phyloP scores from a whole-genome alignment of 2,329 filamentous ascomycete species.

The Alternaria atra region DNA sequence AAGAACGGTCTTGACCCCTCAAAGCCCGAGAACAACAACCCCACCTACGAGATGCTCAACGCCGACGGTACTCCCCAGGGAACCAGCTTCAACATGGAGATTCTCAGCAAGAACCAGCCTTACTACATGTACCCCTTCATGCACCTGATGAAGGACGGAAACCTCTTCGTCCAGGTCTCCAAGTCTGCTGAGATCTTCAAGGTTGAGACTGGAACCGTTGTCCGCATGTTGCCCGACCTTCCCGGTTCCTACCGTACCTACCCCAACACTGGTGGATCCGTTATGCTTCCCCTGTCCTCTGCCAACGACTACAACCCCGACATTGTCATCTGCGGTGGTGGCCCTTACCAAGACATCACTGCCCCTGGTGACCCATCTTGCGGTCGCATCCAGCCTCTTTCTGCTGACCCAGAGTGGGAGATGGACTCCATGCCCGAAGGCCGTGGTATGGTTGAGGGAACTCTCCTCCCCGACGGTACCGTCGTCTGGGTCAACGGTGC shows the following conservation, averaged over 20 bases:
- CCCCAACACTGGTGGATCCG: conserved; percentile 68
- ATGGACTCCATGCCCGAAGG: conserved; percentile 68
- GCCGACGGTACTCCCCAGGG: conserved; percentile 58
- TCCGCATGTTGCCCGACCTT: conserved; percentile 61
- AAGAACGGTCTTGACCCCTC: conserved; percentile 66
- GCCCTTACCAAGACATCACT: conserved; percentile 67
- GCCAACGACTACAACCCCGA: conserved; percentile 63
- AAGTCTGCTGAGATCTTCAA: conserved; percentile 67
- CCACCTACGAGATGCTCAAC: conserved; percentile 69
- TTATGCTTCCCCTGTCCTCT: conserved; percentile 63
- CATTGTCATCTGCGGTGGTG: conserved; percentile 67
- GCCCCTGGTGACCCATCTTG: conserved; percentile 68
- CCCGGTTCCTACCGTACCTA: conserved; percentile 67
- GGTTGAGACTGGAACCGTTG: conserved; percentile 55
- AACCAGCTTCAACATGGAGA: conserved; percentile 60
- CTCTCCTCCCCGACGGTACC: conserved; percentile 68
- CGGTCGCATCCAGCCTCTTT: conserved; percentile 64
- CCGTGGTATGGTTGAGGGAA: conserved; percentile 68
- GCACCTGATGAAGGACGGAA: conserved; percentile 66
- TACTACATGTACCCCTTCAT: conserved; percentile 73
- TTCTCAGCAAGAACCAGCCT: conserved; percentile 66
- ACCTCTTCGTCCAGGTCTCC: conserved; percentile 65
- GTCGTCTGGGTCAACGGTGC: conserved; percentile 71
- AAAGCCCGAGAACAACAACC: conserved; percentile 67
- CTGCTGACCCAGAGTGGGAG: conserved; percentile 61